Percentiles rank a stretch among this genome's conserved stretches.
Evolutionary conservation across 805 yeast genomes (phyloP).

Genomic region (Barnettozyma californica): DNA sequence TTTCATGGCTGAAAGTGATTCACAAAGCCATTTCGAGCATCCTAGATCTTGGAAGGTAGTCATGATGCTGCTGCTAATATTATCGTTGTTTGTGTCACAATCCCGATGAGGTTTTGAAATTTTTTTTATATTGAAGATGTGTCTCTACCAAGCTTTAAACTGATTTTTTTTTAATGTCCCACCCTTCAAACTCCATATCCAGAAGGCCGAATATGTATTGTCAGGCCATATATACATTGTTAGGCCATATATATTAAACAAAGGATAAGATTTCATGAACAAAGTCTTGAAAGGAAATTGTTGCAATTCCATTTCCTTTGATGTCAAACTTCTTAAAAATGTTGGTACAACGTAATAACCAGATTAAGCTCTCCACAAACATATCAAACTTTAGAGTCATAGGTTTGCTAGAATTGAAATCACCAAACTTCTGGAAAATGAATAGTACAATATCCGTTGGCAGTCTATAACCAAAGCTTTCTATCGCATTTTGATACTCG

Average conservation of each 20-base stretch:
- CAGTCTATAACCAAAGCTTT: constrained; percentile 61
- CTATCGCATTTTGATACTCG: constrained; percentile 56
- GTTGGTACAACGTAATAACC: constrained; percentile 72
- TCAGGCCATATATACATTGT: background rate
- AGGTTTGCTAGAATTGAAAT: constrained; percentile 25
- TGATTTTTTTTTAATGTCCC: too few relatives aligned
- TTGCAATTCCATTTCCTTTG: constrained; percentile 69
- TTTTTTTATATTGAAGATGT: background rate
- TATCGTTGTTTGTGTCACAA: constrained; percentile 1
- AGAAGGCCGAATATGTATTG: background rate
- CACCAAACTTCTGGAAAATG: constrained; percentile 53
- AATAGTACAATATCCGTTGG: constrained; percentile 51
- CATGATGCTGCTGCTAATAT: constrained; percentile 3
- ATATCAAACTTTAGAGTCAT: constrained; percentile 63
- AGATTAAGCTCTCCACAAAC: constrained; percentile 76
- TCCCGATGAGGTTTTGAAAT: background rate
- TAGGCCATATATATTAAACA: constrained; percentile 21
- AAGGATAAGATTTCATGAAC: constrained; percentile 45
- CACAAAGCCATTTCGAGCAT: constrained; percentile 80
- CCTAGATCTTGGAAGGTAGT: constrained; percentile 56
- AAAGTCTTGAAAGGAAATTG: constrained; percentile 60
- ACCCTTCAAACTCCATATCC: background rate
- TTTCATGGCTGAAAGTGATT: constrained; percentile 74
- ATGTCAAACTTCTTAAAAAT: constrained; percentile 71
- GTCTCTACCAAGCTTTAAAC: background rate